Percentiles rank a stretch among this genome's conserved stretches.
These are phyloP conservation scores for Salisapilia sapeloensis DNA, from an alignment of 352 stramenopile species.

Conservation along the genomic window DNA sequence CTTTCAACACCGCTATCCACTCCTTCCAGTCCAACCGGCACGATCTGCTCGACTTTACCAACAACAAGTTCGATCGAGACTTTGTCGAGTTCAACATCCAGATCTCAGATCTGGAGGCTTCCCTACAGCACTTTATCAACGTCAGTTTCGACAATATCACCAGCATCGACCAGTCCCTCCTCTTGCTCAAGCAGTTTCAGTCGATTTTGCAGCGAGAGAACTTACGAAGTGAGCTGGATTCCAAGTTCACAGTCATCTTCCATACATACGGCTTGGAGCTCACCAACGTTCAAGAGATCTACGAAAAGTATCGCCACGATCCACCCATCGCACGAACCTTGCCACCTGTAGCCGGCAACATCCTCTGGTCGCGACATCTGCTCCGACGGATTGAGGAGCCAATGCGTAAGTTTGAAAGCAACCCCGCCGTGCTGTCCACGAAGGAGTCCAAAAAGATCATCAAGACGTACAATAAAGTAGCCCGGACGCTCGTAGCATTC, in stretches of 20 bases:
- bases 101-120: slow-evolving; percentile 76
- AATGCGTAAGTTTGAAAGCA: slow-evolving; percentile 79
- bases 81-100: slow-evolving; percentile 92
- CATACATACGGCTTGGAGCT: slow-evolving; percentile 84
- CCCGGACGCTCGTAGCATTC: slow-evolving; percentile 77
- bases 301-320: slow-evolving; percentile 75
- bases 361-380: slow-evolving; percentile 73
- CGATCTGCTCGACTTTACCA: slow-evolving; percentile 77
- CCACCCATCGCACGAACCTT: slow-evolving; percentile 66
- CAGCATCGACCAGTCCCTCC: slow-evolving; percentile 75
- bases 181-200: slow-evolving; percentile 78
- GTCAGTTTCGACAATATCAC: slow-evolving; percentile 80
- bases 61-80: slow-evolving; percentile 86
- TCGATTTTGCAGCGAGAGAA: slow-evolving; percentile 77
- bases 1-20: slow-evolving; percentile 70
- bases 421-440: slow-evolving; percentile 63
- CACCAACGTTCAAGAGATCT: slow-evolving; percentile 69
- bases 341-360: slow-evolving; percentile 72
- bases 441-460: slow-evolving; percentile 85
- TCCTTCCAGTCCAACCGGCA: slow-evolving; percentile 68
- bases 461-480: slow-evolving; percentile 83
- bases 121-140: slow-evolving; percentile 85
- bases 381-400: slow-evolving; percentile 76
- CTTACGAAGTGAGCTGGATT: slow-evolving; percentile 65
- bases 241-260: slow-evolving; percentile 85